Base-by-base conservation (phyloP, 805 yeast species). In the Debaryomyces hansenii region DNA sequence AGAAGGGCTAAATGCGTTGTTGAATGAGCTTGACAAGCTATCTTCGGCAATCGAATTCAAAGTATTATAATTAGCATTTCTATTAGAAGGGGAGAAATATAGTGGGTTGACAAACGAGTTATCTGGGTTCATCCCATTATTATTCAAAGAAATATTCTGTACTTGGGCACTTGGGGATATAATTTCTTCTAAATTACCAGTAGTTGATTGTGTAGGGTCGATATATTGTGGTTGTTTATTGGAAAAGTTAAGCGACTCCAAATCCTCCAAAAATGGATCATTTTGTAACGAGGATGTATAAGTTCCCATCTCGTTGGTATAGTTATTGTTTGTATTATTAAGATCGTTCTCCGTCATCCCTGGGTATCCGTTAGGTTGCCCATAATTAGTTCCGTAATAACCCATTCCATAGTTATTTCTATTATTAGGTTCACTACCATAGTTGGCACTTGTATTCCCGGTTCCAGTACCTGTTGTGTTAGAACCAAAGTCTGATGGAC, bases 61-160 rank as follows among this genome's bases (percentile, higher is more conserved):
- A 33, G 59, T 51, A 51, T 58, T 56, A 45, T 54, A 67, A 10
- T 50, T 49, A 11, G 56, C 44, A 11, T 50, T 43, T 31, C 62
- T 58, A 10, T 60, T 57, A 9, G 67, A 63, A 3, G 78, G 78
- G 4, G 75, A 69, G 42, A 73, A 73, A 51, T 71, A 72, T 47
- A 69, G 74, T 5, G 74, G 62, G 33, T 67, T 65, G 21, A 66
- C 48, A 39, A 69, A 69, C 41, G 55, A 33, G 32, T 45, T 42
- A 32, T 37, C 37, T 8, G 29, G 46, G 18, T 33, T 33, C 27
- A 20, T 41, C 44, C 33, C 31, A 44, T 41, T 45, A 35, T 24
- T 42, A 20, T 29, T 46, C 34, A 40, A 37, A 11, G 45, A 14
- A 28, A 39, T 28, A 21, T 28, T 27, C 20, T 28, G 20, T 15